Conservation (phyloP, 2,329 filamentous ascomycete species). For the Stagonosporopsis cucurbitacearum region DNA sequence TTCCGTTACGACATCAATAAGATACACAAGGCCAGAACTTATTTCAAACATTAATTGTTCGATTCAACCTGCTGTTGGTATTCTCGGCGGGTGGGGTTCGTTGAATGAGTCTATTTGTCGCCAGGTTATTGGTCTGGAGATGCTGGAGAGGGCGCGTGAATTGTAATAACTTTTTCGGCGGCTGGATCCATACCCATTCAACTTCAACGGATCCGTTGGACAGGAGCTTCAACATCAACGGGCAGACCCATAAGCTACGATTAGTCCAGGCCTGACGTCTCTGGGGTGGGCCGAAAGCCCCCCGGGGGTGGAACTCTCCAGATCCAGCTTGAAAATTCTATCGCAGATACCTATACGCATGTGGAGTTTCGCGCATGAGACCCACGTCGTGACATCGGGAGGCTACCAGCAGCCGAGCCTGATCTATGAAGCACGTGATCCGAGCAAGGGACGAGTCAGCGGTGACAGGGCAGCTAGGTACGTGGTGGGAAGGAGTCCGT, state of each 20-base stretch:
- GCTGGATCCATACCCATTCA: too few species aligned
- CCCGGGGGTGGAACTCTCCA: conserved; percentile 19
- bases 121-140: too few species aligned
- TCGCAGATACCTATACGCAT: conserved; percentile 11
- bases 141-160: too few species aligned
- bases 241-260: not conserved
- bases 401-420: conserved; percentile 2
- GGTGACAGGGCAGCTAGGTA: not conserved
- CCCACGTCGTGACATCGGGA: conserved; percentile 16
- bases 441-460: conserved; percentile 1
- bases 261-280: conserved; percentile 1
- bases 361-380: conserved; percentile 11
- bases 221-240: not conserved
- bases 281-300: conserved; percentile 11
- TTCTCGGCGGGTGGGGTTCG: too few species aligned
- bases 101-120: too few species aligned
- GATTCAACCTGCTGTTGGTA: too few species aligned
- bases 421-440: not conserved
- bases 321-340: conserved; percentile 10
- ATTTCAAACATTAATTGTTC: too few species aligned
- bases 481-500: conserved; percentile 1
- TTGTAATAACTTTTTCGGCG: too few species aligned
- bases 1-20: too few species aligned
- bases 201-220: too few species aligned
- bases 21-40: too few species aligned